Percentiles rank a stretch among this genome's conserved stretches.
These are phyloP conservation scores for Trypethelium eluteriae DNA, from an alignment of 495 filamentous ascomycete genomes.

Conservation along the genomic window DNA sequence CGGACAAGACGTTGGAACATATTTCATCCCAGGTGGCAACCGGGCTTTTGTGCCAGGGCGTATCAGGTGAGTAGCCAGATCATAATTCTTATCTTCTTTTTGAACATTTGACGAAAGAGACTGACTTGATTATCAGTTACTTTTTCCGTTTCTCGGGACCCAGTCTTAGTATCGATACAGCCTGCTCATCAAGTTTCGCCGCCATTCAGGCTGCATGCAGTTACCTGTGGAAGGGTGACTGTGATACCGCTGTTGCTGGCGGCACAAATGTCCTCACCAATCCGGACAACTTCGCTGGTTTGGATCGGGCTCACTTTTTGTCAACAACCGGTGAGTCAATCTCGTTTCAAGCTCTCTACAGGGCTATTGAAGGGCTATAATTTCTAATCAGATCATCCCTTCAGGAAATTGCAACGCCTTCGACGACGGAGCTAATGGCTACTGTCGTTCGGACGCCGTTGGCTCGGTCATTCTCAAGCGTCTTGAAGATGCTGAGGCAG, in stretches of 20 bases:
- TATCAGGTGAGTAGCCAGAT: not conserved
- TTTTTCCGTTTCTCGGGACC: slow-evolving; percentile 10
- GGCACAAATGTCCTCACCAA: slow-evolving; percentile 37
- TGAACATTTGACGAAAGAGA: not conserved
- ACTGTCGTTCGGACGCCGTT: slow-evolving; percentile 36
- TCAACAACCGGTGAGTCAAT: slow-evolving; percentile 28
- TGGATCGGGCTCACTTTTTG: slow-evolving; percentile 33
- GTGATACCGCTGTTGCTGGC: slow-evolving; percentile 36
- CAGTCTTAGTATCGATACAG: slow-evolving; percentile 24
- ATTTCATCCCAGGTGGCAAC: slow-evolving; percentile 28
- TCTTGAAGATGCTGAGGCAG: slow-evolving; percentile 30
- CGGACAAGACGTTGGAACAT: slow-evolving; percentile 27
- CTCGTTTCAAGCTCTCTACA: no score
- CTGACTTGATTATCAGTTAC: slow-evolving; percentile 27
- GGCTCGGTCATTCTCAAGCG: slow-evolving; percentile 33
- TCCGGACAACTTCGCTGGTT: slow-evolving; percentile 30
- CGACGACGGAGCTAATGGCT: slow-evolving; percentile 36
- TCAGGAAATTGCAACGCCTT: slow-evolving; percentile 36
- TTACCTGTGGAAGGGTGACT: slow-evolving; percentile 32
- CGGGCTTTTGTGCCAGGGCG: slow-evolving; percentile 27
- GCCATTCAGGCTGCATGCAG: slow-evolving; percentile 35
- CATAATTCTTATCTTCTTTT: not conserved
- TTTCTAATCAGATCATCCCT: no score
- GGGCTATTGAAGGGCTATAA: no score
- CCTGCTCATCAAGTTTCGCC: slow-evolving; percentile 34